Percentiles rank a stretch among this genome's conserved stretches.
These are phyloP conservation scores for Dryas octopetala DNA, from an alignment of 306 rosid genomes.

Conservation along the genomic window DNA sequence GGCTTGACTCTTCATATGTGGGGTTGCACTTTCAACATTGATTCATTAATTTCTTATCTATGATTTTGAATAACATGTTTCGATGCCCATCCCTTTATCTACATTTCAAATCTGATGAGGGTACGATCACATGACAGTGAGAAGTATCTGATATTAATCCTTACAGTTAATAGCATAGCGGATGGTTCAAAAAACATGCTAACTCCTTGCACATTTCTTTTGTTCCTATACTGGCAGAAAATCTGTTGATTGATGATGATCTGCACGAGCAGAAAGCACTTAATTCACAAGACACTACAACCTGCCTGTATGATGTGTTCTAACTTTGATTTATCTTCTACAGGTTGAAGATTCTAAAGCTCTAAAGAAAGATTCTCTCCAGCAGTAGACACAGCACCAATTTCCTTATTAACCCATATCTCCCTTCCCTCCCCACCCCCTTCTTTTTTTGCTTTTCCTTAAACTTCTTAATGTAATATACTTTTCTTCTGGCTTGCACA, in stretches of 20 bases:
- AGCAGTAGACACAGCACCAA: constrained; percentile 16
- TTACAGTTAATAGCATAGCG: background rate
- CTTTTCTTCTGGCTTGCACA: constrained; percentile 14
- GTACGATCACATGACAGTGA: background rate
- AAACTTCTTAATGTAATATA: constrained; percentile 9
- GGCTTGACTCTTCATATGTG: background rate
- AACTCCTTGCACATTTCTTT: background rate
- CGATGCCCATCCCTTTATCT: background rate
- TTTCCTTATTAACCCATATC: constrained; percentile 16
- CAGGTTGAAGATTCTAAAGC: constrained; percentile 49
- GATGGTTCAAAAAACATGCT: background rate
- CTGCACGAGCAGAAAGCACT: constrained; percentile 3
- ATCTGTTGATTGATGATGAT: background rate
- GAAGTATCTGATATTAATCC: background rate
- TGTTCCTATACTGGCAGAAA: background rate
- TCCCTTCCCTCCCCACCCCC: too few relatives aligned
- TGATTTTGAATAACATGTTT: constrained; percentile 1
- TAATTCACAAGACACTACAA: background rate
- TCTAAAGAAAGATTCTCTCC: constrained; percentile 29
- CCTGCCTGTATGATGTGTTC: background rate
- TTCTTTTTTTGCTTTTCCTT: background rate
- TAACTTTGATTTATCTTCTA: constrained; percentile 17
- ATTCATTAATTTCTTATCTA: background rate
- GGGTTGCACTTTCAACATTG: background rate
- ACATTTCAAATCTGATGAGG: background rate